Conservation (phyloP, 805 yeast species). For the Hermanozyma aechmeae region DNA sequence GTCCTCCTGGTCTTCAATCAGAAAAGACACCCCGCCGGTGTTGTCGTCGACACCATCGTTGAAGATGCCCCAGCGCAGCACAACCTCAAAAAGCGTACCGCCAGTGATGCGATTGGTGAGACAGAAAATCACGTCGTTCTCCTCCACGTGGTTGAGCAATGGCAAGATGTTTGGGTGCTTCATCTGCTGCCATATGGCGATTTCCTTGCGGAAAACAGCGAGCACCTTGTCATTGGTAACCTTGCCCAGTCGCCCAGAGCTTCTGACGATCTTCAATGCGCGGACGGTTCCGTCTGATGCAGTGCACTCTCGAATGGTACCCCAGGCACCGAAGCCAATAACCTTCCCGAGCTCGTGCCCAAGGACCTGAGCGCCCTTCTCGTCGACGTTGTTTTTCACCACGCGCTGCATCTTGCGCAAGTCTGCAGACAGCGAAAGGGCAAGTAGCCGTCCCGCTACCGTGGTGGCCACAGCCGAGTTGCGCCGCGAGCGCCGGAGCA, state of each 20-base stretch:
- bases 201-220: constrained; percentile 59
- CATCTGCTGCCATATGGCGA: constrained; percentile 63
- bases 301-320: constrained; percentile 66
- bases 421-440: constrained; percentile 28
- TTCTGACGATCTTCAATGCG: constrained; percentile 59
- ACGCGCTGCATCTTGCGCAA: constrained; percentile 15
- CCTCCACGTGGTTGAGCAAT: constrained; percentile 51
- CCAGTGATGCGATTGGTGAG: constrained; percentile 59
- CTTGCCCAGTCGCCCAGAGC: too few relatives aligned
- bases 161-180: constrained; percentile 60
- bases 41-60: constrained; percentile 16
- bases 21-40: constrained; percentile 19
- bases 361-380: constrained; percentile 59
- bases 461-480: constrained; percentile 28
- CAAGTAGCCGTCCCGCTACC: constrained; percentile 31
- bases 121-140: constrained; percentile 58
- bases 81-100: constrained; percentile 76
- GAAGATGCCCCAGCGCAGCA: constrained; percentile 53
- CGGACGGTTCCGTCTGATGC: constrained; percentile 20
- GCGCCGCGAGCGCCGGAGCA: constrained; percentile 18
- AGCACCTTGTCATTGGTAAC: constrained; percentile 39
- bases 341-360: constrained; percentile 60
- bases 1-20: constrained; percentile 14
- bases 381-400: constrained; percentile 39
- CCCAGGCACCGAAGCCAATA: constrained; percentile 89